A percentile compares a stretch with the other conserved stretches of the same genome.
These are phyloP conservation scores for Tetraselmis chui DNA, from an alignment of 139 green algal species.

Conservation along the genomic window DNA sequence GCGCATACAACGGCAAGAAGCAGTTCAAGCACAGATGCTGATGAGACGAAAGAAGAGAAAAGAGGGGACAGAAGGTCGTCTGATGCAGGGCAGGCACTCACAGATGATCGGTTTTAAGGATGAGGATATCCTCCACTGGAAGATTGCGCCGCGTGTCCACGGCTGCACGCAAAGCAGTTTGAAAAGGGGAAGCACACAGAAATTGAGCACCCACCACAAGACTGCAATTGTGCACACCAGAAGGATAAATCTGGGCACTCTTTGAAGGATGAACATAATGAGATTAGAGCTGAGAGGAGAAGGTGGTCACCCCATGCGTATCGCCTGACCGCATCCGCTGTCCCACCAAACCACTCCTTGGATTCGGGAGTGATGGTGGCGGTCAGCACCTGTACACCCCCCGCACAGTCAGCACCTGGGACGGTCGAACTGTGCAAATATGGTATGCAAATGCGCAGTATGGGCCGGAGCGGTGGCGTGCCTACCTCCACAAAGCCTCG, in stretches of 20 bases:
- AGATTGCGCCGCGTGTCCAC: neutral
- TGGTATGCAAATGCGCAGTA: too few relatives aligned
- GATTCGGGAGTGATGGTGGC: conserved; percentile 42
- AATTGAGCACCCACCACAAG: too few relatives aligned
- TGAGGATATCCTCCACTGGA: conserved; percentile 44
- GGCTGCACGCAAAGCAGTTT: neutral
- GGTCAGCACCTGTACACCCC: conserved; percentile 20
- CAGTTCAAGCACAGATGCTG: too few relatives aligned
- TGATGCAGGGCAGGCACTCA: too few relatives aligned
- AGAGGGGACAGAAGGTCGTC: neutral
- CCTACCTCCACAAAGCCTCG: neutral
- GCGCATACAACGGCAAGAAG: conserved; percentile 8
- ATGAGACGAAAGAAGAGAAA: too few relatives aligned
- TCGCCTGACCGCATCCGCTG: conserved; percentile 47
- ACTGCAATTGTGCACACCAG: too few relatives aligned
- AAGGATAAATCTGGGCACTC: too few relatives aligned
- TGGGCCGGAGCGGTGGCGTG: too few relatives aligned
- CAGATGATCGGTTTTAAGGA: conserved; percentile 18
- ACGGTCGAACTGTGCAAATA: too few relatives aligned
- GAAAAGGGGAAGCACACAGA: too few relatives aligned
- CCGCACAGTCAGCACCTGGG: neutral
- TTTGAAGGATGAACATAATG: too few relatives aligned
- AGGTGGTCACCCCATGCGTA: conserved; percentile 32
- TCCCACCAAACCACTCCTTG: conserved; percentile 55
- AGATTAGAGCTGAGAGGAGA: too few relatives aligned